phyloP scores from a whole-genome alignment of 78 protist genomes.

The Anaeramoeba flamelloides region DNA sequence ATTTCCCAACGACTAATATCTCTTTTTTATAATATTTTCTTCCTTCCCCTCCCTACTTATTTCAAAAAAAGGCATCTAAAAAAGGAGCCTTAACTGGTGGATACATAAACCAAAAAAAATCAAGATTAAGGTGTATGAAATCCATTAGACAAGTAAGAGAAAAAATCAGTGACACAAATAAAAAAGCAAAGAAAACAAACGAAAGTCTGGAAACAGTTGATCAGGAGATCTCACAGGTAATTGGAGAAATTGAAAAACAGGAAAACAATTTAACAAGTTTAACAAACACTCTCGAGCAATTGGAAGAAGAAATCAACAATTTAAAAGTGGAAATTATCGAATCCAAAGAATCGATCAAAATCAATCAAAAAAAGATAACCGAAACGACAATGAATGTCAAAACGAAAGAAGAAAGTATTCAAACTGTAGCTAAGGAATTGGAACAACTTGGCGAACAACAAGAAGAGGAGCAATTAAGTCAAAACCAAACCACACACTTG shows the following conservation, averaged over 20 bases:
- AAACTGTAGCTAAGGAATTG: too few species aligned
- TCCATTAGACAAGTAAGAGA: slow-evolving; percentile 3
- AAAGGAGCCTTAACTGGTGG: slow-evolving; percentile 89
- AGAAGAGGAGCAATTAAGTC: too few species aligned
- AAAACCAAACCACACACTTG: too few species aligned
- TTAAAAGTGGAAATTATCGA: neutral
- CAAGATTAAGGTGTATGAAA: slow-evolving; percentile 12
- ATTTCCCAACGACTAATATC: too few species aligned
- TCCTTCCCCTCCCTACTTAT: too few species aligned
- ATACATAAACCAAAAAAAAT: slow-evolving; percentile 28
- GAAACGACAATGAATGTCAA: neutral
- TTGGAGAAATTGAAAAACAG: neutral
- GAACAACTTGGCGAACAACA: too few species aligned
- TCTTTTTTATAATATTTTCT: too few species aligned
- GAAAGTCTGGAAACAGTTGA: neutral
- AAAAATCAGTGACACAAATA: neutral
- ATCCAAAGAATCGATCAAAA: neutral
- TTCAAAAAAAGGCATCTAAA: too few species aligned
- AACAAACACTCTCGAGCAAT: neutral
- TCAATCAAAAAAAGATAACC: neutral
- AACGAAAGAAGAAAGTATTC: neutral
- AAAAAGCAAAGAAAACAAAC: neutral
- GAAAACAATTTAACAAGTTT: neutral
- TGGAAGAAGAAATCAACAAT: neutral
- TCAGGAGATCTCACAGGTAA: neutral